phyloP scores from a whole-genome alignment of 2,329 filamentous ascomycete genomes.

The Fusarium sp. region DNA sequence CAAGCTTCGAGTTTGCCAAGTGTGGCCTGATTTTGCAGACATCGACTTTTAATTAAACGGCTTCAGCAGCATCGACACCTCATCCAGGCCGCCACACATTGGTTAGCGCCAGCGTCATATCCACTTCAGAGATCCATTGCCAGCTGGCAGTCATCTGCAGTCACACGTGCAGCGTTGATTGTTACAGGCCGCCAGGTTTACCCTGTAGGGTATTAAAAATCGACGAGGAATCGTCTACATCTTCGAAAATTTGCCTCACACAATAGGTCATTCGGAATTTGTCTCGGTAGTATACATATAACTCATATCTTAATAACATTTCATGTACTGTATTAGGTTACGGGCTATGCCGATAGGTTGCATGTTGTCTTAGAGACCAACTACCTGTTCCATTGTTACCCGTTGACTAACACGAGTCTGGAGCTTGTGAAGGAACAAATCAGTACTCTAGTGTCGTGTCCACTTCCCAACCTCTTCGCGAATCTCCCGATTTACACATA shows the following conservation, averaged over 20 bases:
- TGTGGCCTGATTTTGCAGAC: constrained; percentile 25
- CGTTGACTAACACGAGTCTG: neutral
- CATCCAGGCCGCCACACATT: constrained; percentile 51
- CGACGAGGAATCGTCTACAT: neutral
- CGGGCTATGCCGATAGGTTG: neutral
- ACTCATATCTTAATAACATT: neutral
- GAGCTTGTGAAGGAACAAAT: neutral
- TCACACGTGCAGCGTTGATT: constrained; percentile 43
- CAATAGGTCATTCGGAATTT: neutral
- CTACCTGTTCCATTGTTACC: constrained; percentile 7
- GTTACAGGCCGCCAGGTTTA: constrained; percentile 19
- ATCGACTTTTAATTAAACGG: constrained; percentile 32
- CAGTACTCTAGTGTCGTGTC: neutral
- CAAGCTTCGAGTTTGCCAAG: constrained; percentile 32
- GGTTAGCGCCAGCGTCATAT: constrained; percentile 42
- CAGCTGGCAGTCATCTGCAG: constrained; percentile 52
- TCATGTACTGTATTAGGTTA: neutral
- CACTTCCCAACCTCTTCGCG: neutral
- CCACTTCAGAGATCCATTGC: constrained; percentile 44
- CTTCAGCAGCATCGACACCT: constrained; percentile 25
- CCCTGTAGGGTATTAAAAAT: constrained; percentile 34
- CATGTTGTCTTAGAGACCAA: neutral
- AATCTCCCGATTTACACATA: neutral
- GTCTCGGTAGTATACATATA: neutral
- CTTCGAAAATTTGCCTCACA: neutral